Conservation (phyloP, 2,329 filamentous ascomycete species). For the Penicillium sp. region DNA sequence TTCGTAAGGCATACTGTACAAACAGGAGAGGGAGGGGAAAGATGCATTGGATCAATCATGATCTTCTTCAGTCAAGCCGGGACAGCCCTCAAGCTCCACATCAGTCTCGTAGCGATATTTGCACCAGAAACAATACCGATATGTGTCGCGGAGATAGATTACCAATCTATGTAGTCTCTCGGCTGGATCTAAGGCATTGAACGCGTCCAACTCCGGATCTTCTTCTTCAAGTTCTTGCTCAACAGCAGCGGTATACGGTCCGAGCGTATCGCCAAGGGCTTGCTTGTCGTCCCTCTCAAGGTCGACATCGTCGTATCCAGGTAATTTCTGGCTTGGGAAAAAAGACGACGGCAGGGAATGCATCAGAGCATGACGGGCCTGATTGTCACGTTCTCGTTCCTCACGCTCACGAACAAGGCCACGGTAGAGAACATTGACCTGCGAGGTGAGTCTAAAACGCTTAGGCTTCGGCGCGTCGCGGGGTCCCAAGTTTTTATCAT, state of each 20-base stretch:
- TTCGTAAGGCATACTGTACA: constrained; percentile 1
- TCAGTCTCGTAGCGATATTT: constrained; percentile 69
- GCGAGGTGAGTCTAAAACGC: constrained; percentile 54
- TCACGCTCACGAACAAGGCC: constrained; percentile 68
- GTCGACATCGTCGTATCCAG: constrained; percentile 65
- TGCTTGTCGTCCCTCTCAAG: constrained; percentile 70
- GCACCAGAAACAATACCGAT: constrained; percentile 94
- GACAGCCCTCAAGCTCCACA: constrained; percentile 80
- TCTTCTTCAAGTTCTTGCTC: constrained; percentile 66
- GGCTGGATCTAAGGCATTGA: constrained; percentile 64
- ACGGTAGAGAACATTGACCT: constrained; percentile 76
- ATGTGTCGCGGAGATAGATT: constrained; percentile 64
- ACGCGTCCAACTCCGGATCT: constrained; percentile 75
- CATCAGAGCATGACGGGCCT: constrained; percentile 33
- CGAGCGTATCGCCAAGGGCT: constrained; percentile 60
- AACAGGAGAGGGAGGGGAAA: neutral
- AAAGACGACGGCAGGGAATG: constrained; percentile 35
- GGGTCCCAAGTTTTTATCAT: constrained; percentile 12
- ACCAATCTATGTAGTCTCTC: constrained; percentile 69
- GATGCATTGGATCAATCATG: constrained; percentile 53
- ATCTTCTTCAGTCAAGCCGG: constrained; percentile 82
- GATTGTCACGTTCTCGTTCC: constrained; percentile 50
- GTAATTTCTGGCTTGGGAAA: constrained; percentile 47
- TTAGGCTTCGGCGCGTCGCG: constrained; percentile 12
- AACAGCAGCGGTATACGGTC: constrained; percentile 33